Conservation (phyloP, 768 basidiomycete genomes). For the Gymnopilus junonius region DNA sequence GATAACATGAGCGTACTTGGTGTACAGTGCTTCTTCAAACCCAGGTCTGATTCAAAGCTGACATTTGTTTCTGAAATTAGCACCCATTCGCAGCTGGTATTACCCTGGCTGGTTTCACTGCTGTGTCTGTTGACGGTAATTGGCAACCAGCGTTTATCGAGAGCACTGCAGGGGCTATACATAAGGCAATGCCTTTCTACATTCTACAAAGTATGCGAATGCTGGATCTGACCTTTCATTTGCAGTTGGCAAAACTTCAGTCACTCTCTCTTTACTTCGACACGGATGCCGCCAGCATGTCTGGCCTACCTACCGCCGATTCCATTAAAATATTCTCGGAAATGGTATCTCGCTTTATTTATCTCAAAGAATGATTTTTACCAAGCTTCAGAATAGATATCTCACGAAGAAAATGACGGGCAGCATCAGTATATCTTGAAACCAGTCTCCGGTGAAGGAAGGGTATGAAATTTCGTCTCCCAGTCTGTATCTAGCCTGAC, state of each 20-base stretch:
- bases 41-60: not conserved
- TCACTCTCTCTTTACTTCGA: conserved; percentile 95
- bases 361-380: not conserved
- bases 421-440: conserved; percentile 93
- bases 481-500: not conserved
- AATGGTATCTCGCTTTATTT: conserved; percentile 53
- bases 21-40: conserved; percentile 48
- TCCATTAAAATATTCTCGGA: conserved; percentile 74
- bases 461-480: conserved; percentile 50
- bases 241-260: conserved; percentile 80
- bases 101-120: conserved; percentile 86
- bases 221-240: conserved; percentile 3
- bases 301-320: conserved; percentile 65
- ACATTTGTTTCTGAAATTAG: conserved; percentile 40
- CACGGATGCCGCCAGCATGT: conserved; percentile 85
- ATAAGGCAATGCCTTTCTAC: conserved; percentile 66
- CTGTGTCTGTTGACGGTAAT: conserved; percentile 83
- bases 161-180: conserved; percentile 82
- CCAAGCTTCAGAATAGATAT: conserved; percentile 38
- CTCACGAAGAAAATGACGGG: conserved; percentile 48
- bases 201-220: too few relatives aligned
- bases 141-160: conserved; percentile 95
- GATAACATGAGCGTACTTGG: conserved; percentile 93
- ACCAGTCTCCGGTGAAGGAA: conserved; percentile 94
- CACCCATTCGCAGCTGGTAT: conserved; percentile 94